A percentile compares a stretch with the other conserved stretches of the same genome.
Conservation (phyloP, 2,329 filamentous ascomycete species). For the Paracamarosporium sp. region DNA sequence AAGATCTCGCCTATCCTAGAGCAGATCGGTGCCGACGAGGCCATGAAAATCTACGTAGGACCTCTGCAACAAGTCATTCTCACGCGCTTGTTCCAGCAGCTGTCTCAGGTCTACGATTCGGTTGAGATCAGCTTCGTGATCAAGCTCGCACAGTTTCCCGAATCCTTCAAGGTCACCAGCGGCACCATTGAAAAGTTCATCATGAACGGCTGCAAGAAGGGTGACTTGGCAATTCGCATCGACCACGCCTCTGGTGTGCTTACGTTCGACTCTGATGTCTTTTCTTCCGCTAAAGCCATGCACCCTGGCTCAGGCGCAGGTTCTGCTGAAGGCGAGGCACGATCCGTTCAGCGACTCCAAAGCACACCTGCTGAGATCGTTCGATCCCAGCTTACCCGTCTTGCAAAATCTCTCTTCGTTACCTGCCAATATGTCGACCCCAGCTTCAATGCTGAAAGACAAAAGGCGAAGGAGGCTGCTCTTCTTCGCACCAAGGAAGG, state of each 20-base stretch:
- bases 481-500: slow-evolving; percentile 83
- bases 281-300: slow-evolving; percentile 93
- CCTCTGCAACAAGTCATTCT: slow-evolving; percentile 98
- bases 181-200: slow-evolving; percentile 99
- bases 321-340: slow-evolving; percentile 83
- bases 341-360: slow-evolving; percentile 91
- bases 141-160: slow-evolving; percentile 91
- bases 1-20: slow-evolving; percentile 97
- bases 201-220: slow-evolving; percentile 99
- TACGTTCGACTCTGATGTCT: slow-evolving; percentile 97
- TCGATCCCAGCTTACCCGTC: slow-evolving; percentile 87
- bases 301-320: slow-evolving; percentile 84
- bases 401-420: slow-evolving; percentile 89
- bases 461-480: slow-evolving; percentile 79
- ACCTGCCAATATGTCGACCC: slow-evolving; percentile 97
- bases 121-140: slow-evolving; percentile 94
- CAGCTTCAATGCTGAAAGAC: slow-evolving; percentile 80
- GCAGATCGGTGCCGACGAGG: slow-evolving; percentile 89
- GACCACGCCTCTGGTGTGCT: slow-evolving; percentile 94
- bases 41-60: slow-evolving; percentile 96
- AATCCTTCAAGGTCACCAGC: slow-evolving; percentile 90
- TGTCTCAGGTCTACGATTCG: slow-evolving; percentile 98
- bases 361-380: slow-evolving; percentile 98
- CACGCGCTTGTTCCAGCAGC: slow-evolving; percentile 96
- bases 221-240: slow-evolving; percentile 93